Evolutionary conservation across 1,284 basidiomycete species (phyloP).

Genomic region (Rhodotorula sp.): DNA sequence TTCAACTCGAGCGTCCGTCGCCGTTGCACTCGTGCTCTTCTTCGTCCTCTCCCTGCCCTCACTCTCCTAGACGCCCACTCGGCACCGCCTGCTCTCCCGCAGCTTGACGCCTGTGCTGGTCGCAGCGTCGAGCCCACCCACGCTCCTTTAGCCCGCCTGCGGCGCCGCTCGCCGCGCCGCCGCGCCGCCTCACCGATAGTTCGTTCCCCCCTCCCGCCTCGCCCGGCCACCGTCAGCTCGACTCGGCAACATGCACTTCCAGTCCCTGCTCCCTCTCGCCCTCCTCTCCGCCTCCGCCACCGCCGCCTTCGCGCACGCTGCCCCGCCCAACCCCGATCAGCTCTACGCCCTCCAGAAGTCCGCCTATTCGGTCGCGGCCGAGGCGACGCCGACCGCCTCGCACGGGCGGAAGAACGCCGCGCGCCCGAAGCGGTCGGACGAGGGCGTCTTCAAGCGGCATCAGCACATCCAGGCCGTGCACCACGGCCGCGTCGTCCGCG

Average conservation of each 20-base stretch:
- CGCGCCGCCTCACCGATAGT: too few relatives aligned
- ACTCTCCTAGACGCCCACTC: neutral
- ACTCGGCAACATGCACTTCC: neutral
- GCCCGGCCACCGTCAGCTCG: neutral
- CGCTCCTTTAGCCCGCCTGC: neutral
- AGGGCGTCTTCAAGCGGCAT: neutral
- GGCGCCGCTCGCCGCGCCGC: neutral
- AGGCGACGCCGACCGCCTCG: neutral
- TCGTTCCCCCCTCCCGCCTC: neutral
- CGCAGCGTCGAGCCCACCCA: neutral
- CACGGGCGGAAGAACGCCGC: neutral
- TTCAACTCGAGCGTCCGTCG: neutral
- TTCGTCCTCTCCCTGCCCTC: neutral
- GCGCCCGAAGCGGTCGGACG: neutral
- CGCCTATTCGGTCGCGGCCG: slow-evolving; percentile 9
- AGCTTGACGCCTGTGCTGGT: neutral
- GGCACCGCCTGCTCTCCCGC: neutral
- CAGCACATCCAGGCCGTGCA: neutral
- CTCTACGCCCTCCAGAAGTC: slow-evolving; percentile 12
- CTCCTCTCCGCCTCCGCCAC: neutral
- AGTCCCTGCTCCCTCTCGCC: neutral
- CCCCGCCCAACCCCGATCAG: slow-evolving; percentile 27
- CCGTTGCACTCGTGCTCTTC: neutral
- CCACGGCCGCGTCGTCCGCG: neutral
- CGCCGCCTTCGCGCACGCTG: slow-evolving; percentile 1